Percentiles rank a stretch among this genome's conserved stretches.
These are phyloP conservation scores for Alternaria burnsii DNA, from an alignment of 2,329 filamentous ascomycete genomes.

Conservation along the genomic window DNA sequence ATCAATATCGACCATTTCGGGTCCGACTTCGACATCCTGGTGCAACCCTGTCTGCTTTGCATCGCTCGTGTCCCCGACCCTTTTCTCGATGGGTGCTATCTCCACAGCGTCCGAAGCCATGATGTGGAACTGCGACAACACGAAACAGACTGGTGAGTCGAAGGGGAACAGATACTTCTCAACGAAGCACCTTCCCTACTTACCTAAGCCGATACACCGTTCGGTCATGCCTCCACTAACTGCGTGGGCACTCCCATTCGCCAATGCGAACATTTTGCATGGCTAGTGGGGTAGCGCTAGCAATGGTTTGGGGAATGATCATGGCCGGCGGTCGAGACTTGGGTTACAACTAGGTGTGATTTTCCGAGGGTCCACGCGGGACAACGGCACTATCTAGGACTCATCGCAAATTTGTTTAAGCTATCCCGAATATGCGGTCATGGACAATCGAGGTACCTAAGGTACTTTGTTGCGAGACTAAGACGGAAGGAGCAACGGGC, in stretches of 20 bases:
- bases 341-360: not conserved
- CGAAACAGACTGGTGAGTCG: constrained; percentile 18
- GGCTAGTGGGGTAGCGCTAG: constrained; percentile 36
- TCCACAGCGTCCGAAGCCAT: constrained; percentile 36
- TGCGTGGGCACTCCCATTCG: constrained; percentile 21
- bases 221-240: constrained; percentile 10
- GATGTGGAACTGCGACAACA: not conserved
- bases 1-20: constrained; percentile 45
- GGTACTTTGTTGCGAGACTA: not conserved
- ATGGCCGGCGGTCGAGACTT: constrained; percentile 10
- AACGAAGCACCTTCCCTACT: constrained; percentile 3
- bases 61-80: constrained; percentile 20
- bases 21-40: constrained; percentile 46
- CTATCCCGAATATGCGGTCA: constrained; percentile 1
- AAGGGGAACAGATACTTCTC: not conserved
- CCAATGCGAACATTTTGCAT: constrained; percentile 21
- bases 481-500: not conserved
- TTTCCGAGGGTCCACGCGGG: constrained; percentile 11
- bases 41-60: constrained; percentile 39
- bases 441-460: constrained; percentile 4
- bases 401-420: constrained; percentile 5
- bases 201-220: constrained; percentile 31
- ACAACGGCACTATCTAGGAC: constrained; percentile 1
- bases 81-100: constrained; percentile 27
- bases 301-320: constrained; percentile 20